Evolutionary conservation across 2,329 filamentous ascomycete species (phyloP).

Genomic region (Parafenestella ontariensis): DNA sequence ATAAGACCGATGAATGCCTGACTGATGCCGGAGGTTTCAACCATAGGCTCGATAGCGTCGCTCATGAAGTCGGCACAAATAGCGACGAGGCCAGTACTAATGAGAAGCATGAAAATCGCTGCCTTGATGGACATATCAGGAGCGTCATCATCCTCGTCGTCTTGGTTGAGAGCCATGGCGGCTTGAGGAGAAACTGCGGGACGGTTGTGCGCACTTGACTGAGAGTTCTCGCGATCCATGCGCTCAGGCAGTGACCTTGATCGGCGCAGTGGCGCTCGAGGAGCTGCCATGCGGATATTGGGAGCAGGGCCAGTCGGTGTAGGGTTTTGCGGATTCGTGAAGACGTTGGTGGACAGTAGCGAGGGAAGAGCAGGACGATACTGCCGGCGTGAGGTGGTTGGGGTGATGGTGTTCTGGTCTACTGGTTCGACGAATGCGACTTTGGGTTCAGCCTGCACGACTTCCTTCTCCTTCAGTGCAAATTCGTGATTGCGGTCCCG

Average conservation of each 20-base stretch:
- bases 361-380: constrained; percentile 68
- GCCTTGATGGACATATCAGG: constrained; percentile 64
- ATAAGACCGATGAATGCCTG: constrained; percentile 82
- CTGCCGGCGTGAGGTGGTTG: constrained; percentile 62
- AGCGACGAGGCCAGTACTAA: constrained; percentile 65
- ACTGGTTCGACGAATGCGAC: constrained; percentile 52
- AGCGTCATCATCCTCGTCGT: constrained; percentile 40
- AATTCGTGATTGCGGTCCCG: constrained; percentile 49
- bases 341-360: constrained; percentile 74
- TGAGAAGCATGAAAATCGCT: constrained; percentile 62
- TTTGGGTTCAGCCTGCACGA: constrained; percentile 21
- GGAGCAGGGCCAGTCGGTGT: constrained; percentile 41
- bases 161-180: constrained; percentile 23
- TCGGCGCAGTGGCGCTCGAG: constrained; percentile 38
- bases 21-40: constrained; percentile 65
- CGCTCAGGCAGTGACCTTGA: constrained; percentile 47
- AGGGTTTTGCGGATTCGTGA: constrained; percentile 55
- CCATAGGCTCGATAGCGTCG: constrained; percentile 73
- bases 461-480: constrained; percentile 34
- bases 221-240: constrained; percentile 36
- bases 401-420: constrained; percentile 43
- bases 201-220: constrained; percentile 21
- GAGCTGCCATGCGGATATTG: constrained; percentile 43
- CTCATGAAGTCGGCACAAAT: constrained; percentile 76
- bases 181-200: constrained; percentile 29